Conservation (phyloP, 2,329 filamentous ascomycete species). For the Ceratocystis smalleyi region DNA sequence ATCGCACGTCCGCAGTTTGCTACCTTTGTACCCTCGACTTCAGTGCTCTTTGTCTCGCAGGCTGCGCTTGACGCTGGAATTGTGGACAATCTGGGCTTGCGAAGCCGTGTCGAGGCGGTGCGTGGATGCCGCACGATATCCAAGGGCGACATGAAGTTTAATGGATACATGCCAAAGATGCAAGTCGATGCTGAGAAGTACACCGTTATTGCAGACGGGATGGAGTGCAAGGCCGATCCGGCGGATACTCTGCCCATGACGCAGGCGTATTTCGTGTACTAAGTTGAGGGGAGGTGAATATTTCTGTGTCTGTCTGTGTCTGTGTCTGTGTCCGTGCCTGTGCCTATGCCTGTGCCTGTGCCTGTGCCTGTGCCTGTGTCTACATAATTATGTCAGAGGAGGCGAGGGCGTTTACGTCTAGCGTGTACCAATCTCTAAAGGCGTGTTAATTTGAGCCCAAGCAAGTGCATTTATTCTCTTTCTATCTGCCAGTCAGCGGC, state of each 20-base stretch:
- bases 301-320: not conserved
- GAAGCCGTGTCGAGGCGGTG: constrained; percentile 68
- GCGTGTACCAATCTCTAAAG: not conserved
- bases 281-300: constrained; percentile 8
- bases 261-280: constrained; percentile 66
- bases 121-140: constrained; percentile 56
- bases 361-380: too few relatives aligned
- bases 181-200: constrained; percentile 84
- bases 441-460: not conserved
- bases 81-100: constrained; percentile 56
- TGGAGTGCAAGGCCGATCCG: constrained; percentile 58
- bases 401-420: not conserved
- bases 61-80: constrained; percentile 51
- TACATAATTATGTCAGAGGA: not conserved
- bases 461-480: not conserved
- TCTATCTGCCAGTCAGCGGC: not conserved
- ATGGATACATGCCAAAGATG: constrained; percentile 72
- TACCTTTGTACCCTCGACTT: constrained; percentile 52
- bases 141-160: constrained; percentile 84
- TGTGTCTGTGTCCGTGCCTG: too few relatives aligned
- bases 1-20: constrained; percentile 79
- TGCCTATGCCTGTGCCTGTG: too few relatives aligned
- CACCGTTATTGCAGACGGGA: constrained; percentile 69
- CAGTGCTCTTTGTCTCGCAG: constrained; percentile 70
- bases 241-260: constrained; percentile 56